Evolutionary conservation across 768 basidiomycete genomes (phyloP).

Genomic region (Suillus discolor): DNA sequence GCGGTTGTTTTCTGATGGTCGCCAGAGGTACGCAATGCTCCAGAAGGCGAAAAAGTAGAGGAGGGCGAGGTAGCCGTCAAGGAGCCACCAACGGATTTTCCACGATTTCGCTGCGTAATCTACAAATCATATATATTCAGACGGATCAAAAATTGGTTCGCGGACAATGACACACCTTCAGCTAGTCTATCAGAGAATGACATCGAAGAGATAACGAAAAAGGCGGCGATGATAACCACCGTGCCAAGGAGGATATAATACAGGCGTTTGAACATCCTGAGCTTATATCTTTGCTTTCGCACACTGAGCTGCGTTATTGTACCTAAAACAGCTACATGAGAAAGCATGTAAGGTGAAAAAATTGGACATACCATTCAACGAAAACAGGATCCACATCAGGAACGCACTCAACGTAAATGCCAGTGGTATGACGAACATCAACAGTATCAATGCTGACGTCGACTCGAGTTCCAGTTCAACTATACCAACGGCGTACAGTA

Average conservation of each 20-base stretch:
- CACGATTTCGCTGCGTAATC: slow-evolving; percentile 93
- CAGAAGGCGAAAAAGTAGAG: slow-evolving; percentile 84
- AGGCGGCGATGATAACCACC: slow-evolving; percentile 79
- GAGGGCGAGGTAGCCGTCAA: slow-evolving; percentile 92
- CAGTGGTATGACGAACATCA: slow-evolving; percentile 92
- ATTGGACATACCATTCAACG: slow-evolving; percentile 71
- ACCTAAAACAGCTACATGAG: slow-evolving; percentile 43
- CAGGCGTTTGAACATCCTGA: slow-evolving; percentile 85
- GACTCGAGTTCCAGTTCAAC: slow-evolving; percentile 92
- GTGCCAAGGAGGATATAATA: slow-evolving; percentile 84
- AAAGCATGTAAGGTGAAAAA: not conserved
- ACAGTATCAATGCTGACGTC: slow-evolving; percentile 79
- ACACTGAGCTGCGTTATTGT: slow-evolving; percentile 86
- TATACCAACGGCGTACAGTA: slow-evolving; percentile 92
- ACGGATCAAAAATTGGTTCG: slow-evolving; percentile 5
- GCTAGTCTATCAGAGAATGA: slow-evolving; percentile 89
- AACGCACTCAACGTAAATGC: slow-evolving; percentile 96
- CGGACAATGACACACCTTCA: slow-evolving; percentile 60
- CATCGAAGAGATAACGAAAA: slow-evolving; percentile 92
- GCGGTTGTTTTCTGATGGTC: slow-evolving; percentile 87
- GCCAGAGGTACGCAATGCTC: slow-evolving; percentile 88
- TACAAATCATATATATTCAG: slow-evolving; percentile 31
- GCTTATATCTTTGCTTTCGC: slow-evolving; percentile 85
- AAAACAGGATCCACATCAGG: slow-evolving; percentile 94
- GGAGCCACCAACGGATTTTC: slow-evolving; percentile 91